A percentile compares a stretch with the other conserved stretches of the same genome.
Evolutionary conservation across 805 yeast species (phyloP).

Genomic region (Yarrowia yakushimensis): DNA sequence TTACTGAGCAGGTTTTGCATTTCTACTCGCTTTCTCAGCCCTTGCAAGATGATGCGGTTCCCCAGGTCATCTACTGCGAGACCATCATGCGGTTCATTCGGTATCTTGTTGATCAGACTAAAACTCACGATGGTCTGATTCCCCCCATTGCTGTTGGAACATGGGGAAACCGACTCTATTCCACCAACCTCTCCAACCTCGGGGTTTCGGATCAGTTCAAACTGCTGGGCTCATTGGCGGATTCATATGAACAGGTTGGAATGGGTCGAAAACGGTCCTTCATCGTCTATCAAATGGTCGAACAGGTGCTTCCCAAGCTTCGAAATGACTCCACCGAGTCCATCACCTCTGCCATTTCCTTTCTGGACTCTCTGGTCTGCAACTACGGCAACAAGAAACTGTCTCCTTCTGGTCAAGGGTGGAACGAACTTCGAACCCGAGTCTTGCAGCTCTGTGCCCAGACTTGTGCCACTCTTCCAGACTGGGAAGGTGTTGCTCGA

Average conservation of each 20-base stretch:
- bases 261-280: constrained; percentile 50
- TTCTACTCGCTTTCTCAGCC: constrained; percentile 50
- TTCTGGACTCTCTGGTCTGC: constrained; percentile 49
- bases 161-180: constrained; percentile 48
- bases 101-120: constrained; percentile 40
- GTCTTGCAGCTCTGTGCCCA: constrained; percentile 50
- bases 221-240: constrained; percentile 63
- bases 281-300: constrained; percentile 8
- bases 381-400: constrained; percentile 52
- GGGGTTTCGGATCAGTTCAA: constrained; percentile 53
- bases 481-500: constrained; percentile 44
- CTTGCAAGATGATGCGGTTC: constrained; percentile 70
- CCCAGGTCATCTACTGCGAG: constrained; percentile 76
- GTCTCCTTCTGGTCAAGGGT: constrained; percentile 41
- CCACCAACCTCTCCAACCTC: constrained; percentile 46
- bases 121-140: constrained; percentile 11
- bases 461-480: constrained; percentile 52
- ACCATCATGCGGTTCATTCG: constrained; percentile 54
- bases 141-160: constrained; percentile 45
- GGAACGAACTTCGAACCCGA: constrained; percentile 58
- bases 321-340: constrained; percentile 4
- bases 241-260: constrained; percentile 58
- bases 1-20: constrained; percentile 37
- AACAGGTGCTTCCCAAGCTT: constrained; percentile 7
- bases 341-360: constrained; percentile 31